Evolutionary conservation across 2,329 filamentous ascomycete species (phyloP).

Genomic region (Ceratocystiopsis sp.): DNA sequence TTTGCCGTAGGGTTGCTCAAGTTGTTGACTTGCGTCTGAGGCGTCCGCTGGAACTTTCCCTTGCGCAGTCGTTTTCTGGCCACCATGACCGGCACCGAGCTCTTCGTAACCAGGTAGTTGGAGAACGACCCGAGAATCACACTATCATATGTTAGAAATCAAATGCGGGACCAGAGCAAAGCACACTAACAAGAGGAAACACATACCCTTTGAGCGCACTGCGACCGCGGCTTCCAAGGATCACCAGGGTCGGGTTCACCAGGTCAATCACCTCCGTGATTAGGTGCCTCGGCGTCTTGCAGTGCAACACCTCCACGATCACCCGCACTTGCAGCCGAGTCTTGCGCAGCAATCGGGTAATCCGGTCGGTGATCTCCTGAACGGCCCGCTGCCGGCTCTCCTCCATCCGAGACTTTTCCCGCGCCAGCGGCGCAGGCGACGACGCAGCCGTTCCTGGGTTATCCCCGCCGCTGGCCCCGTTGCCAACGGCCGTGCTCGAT

Average conservation of each 20-base stretch:
- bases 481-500: conserved; percentile 9
- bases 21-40: conserved; percentile 65
- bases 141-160: conserved; percentile 24
- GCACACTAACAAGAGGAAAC: background rate
- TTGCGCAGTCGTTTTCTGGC: conserved; percentile 80
- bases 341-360: conserved; percentile 74
- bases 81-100: conserved; percentile 94
- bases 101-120: conserved; percentile 94
- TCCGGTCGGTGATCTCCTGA: conserved; percentile 68
- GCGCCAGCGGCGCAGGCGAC: conserved; percentile 25
- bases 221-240: conserved; percentile 78
- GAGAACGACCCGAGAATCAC: conserved; percentile 92
- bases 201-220: conserved; percentile 83
- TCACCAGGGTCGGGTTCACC: conserved; percentile 77
- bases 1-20: conserved; percentile 51
- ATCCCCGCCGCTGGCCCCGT: conserved; percentile 10
- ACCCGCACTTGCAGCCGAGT: conserved; percentile 84
- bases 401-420: conserved; percentile 45
- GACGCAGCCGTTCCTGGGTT: conserved; percentile 14
- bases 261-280: conserved; percentile 95
- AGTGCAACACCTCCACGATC: conserved; percentile 91
- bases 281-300: conserved; percentile 92
- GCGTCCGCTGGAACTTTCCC: conserved; percentile 57
- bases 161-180: background rate
- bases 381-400: conserved; percentile 66